These are phyloP conservation scores for Erythrobasidium yunnanense DNA, from an alignment of 768 basidiomycete genomes.

Conservation along the genomic window DNA sequence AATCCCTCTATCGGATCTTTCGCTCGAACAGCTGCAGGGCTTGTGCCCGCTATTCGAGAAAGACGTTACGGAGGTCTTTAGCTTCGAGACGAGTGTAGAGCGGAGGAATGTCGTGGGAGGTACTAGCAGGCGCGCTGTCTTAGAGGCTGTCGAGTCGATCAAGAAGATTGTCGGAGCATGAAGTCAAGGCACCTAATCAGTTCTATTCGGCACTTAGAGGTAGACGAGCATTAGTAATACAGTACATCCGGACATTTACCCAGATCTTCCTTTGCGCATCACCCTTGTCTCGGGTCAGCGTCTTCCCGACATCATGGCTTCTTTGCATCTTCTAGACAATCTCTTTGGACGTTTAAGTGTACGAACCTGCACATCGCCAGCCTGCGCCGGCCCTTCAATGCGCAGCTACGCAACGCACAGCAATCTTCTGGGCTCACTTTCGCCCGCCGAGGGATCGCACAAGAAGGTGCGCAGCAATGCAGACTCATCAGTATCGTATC, in stretches of 20 bases:
- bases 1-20: constrained; percentile 70
- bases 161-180: neutral
- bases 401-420: neutral
- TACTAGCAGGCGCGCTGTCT: constrained; percentile 69
- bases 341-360: constrained; percentile 3
- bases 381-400: neutral
- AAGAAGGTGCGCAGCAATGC: neutral
- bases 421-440: neutral
- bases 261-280: too few species aligned
- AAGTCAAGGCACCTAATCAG: neutral
- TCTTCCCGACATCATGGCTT: constrained; percentile 5
- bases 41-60: constrained; percentile 67
- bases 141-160: constrained; percentile 58
- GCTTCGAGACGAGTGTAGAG: constrained; percentile 94
- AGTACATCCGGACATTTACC: too few species aligned
- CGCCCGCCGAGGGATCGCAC: neutral
- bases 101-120: constrained; percentile 84
- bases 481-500: neutral
- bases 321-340: neutral
- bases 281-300: too few species aligned
- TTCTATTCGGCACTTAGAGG: too few species aligned
- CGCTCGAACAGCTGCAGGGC: constrained; percentile 63
- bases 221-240: too few species aligned
- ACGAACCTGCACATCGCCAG: neutral
- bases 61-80: constrained; percentile 73